These are phyloP conservation scores for Monosporascus ibericus DNA, from an alignment of 2,329 filamentous ascomycete species.

Conservation along the genomic window DNA sequence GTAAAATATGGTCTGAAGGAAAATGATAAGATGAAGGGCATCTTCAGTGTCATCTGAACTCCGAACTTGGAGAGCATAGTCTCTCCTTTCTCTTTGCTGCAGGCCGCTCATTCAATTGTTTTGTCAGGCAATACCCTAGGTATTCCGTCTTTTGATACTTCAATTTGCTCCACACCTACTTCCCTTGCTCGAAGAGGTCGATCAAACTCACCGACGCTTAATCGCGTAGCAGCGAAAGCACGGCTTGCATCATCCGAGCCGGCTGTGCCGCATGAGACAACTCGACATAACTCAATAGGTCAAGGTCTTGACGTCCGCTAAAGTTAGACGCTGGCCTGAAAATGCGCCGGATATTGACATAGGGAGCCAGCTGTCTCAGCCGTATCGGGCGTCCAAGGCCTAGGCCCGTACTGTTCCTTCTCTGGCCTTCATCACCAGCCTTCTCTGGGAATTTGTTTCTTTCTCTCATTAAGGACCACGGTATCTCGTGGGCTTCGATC, in stretches of 20 bases:
- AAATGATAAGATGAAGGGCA: neutral
- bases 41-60: neutral
- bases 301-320: neutral
- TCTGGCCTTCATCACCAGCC: neutral
- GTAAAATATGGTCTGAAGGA: neutral
- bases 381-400: neutral
- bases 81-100: neutral
- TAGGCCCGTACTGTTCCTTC: neutral
- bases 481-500: slow-evolving; percentile 11
- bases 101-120: neutral
- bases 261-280: neutral
- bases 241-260: neutral
- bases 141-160: slow-evolving; percentile 14
- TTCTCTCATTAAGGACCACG: slow-evolving; percentile 6
- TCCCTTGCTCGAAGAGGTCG: slow-evolving; percentile 9
- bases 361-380: neutral
- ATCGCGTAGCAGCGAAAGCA: neutral
- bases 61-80: neutral
- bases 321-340: neutral
- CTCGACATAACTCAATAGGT: too few relatives aligned
- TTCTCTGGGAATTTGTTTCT: slow-evolving; percentile 5
- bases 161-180: slow-evolving; percentile 1
- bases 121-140: slow-evolving; percentile 2
- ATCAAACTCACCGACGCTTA: slow-evolving; percentile 12
- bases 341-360: neutral